Conservation (phyloP, 2,329 filamentous ascomycete genomes). For the Chaetomium olivaceum region DNA sequence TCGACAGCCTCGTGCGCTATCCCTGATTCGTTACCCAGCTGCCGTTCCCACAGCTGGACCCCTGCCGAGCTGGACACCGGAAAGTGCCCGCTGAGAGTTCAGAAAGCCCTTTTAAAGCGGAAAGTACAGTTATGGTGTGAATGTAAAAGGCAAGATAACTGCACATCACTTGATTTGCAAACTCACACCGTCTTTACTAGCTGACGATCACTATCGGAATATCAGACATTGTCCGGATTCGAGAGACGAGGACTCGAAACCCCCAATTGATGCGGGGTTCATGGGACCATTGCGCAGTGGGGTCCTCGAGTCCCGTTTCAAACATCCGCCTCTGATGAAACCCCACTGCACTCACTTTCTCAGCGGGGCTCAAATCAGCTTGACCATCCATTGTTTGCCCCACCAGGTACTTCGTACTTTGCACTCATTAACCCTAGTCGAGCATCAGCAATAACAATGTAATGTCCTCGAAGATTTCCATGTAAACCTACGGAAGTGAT, state of each 20-base stretch:
- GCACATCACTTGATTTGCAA: neutral
- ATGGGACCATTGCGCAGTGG: neutral
- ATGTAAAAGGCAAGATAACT: neutral
- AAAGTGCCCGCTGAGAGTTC: neutral
- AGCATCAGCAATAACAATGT: too few species aligned
- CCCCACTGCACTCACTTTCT: neutral
- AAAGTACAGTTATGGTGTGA: neutral
- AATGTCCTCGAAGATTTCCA: too few species aligned
- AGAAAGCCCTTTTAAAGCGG: neutral
- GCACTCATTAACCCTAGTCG: too few species aligned
- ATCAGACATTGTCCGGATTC: neutral
- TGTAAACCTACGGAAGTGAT: too few species aligned
- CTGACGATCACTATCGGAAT: neutral
- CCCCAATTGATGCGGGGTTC: conserved; percentile 8
- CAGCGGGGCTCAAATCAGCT: neutral
- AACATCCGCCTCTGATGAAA: neutral
- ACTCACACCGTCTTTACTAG: neutral
- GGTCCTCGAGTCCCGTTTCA: neutral
- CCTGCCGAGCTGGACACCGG: neutral
- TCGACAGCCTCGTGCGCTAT: conserved; percentile 5
- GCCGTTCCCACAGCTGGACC: neutral
- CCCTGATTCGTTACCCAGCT: conserved; percentile 3
- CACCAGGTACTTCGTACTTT: too few species aligned
- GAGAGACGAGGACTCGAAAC: neutral
- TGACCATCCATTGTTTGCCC: neutral